Evolutionary conservation across 257 asterid species (phyloP), one percentile per base, ranked within the genome.

Genomic region (Haberlea rhodopensis): DNA sequence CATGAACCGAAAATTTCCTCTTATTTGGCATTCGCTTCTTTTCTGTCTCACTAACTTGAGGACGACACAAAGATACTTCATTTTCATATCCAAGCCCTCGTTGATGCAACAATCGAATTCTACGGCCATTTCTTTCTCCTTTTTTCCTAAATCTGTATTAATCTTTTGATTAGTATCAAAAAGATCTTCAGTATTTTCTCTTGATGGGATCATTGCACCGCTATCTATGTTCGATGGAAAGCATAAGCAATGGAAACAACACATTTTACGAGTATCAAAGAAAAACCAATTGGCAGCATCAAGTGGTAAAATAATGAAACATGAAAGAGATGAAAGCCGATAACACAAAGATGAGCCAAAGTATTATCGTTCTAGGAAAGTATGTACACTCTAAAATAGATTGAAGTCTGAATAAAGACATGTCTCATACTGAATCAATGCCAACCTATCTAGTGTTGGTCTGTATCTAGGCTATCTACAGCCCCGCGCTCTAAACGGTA

Each of bases 41-140:
- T 20, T 48, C 65, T 0, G 56, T 55, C 61, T 54, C 78, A 27
- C 57, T 34, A 13, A 69, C 68, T 29, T 72, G 62, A 13, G 73
- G 73, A 18, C 62, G 78, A 49, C 78, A 73, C 21, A 73, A 73
- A 11, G 78, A 73, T 60, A 73, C 32, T 56, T 73, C 78, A 18
- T 73, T 67, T 67, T 73, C 78, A 19, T 61, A 69, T 19, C 62
- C 73, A 0, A 61, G n/a, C 73, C 73, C 65, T 73, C 78, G 8
- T 66, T 66, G 25, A 66, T 68, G 46, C 73, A 10, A 2, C 45
- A 60, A 4, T 70, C 78, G 6, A 62, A 55, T 46, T 67, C 73
- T 19, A 52, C 57, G 21, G 56, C 62, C 4, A 34, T 61, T 67
- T 67, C 78, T 53, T 55, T 66, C 57, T 60, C 69, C 0, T 34